These are phyloP conservation scores for Leucosporidium creatinivorum DNA, from an alignment of 768 basidiomycete genomes.

Conservation along the genomic window DNA sequence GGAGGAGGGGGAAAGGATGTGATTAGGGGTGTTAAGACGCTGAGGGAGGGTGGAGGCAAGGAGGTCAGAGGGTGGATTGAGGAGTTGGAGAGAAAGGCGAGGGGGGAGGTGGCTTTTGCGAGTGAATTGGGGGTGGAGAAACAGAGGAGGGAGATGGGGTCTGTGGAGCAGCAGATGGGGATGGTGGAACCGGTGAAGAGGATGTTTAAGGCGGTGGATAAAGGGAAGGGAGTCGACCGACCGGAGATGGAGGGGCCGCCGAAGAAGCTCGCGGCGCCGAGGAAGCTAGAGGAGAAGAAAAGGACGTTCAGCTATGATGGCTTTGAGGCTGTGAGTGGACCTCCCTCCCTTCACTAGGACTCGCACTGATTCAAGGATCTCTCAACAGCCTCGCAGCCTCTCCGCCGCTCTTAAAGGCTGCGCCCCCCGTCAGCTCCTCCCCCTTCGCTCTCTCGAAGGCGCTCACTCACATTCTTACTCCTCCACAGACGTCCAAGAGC, in stretches of 20 bases:
- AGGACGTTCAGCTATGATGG: neutral
- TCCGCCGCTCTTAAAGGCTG: too few relatives aligned
- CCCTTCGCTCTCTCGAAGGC: too few relatives aligned
- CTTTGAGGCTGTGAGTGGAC: neutral
- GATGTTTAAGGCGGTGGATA: neutral
- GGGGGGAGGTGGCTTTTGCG: neutral
- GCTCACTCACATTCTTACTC: too few relatives aligned
- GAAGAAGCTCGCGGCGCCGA: too few relatives aligned
- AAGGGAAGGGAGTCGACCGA: neutral
- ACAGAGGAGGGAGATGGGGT: neutral
- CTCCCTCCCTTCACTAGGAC: neutral
- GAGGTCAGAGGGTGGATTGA: neutral
- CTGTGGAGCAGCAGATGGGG: neutral
- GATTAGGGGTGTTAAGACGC: neutral
- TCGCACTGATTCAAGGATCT: too few relatives aligned
- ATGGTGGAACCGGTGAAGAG: neutral
- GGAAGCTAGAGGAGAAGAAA: neutral
- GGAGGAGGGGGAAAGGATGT: neutral
- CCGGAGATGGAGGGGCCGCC: neutral
- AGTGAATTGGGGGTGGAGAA: neutral
- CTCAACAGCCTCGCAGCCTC: too few relatives aligned
- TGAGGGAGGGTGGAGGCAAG: neutral
- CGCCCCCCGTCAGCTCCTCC: too few relatives aligned
- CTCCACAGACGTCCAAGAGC: too few relatives aligned
- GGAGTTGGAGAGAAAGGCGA: neutral